These are phyloP conservation scores for Cyclocybe aegerita DNA, from an alignment of 768 basidiomycete genomes.

Conservation along the genomic window DNA sequence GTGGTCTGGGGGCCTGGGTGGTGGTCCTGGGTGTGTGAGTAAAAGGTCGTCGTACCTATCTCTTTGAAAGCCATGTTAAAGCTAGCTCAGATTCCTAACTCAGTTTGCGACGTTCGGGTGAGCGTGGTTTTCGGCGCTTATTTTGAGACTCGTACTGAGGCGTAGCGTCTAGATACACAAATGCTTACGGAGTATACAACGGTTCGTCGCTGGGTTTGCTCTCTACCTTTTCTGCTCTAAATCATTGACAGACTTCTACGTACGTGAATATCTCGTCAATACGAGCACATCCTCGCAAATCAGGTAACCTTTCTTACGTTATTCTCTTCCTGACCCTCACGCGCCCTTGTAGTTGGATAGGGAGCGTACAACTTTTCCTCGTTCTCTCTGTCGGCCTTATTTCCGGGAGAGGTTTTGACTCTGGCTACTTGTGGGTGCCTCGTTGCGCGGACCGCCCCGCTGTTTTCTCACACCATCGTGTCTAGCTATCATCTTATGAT, in stretches of 20 bases:
- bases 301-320: conserved; percentile 13
- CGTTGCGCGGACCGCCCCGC: not conserved
- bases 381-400: conserved; percentile 21
- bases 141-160: not conserved
- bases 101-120: conserved; percentile 47
- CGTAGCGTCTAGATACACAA: conserved; percentile 20
- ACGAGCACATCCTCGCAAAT: conserved; percentile 25
- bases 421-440: conserved; percentile 24
- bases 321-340: not conserved
- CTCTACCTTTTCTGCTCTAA: conserved; percentile 9
- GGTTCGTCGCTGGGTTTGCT: conserved; percentile 32
- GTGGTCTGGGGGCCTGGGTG: conserved; percentile 42
- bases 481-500: conserved; percentile 44
- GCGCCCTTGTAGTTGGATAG: conserved; percentile 22
- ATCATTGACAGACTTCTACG: conserved; percentile 25
- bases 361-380: conserved; percentile 23
- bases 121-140: not conserved
- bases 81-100: conserved; percentile 31
- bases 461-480: conserved; percentile 1
- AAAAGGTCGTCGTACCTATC: not conserved
- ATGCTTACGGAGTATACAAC: conserved; percentile 30
- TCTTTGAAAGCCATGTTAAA: not conserved
- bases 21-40: conserved; percentile 44
- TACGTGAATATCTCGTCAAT: conserved; percentile 24
- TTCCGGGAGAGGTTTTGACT: conserved; percentile 25